A percentile compares a stretch with the other conserved stretches of the same genome.
Conservation (phyloP, 2,329 filamentous ascomycete genomes). For the Hypomyces perniciosus region DNA sequence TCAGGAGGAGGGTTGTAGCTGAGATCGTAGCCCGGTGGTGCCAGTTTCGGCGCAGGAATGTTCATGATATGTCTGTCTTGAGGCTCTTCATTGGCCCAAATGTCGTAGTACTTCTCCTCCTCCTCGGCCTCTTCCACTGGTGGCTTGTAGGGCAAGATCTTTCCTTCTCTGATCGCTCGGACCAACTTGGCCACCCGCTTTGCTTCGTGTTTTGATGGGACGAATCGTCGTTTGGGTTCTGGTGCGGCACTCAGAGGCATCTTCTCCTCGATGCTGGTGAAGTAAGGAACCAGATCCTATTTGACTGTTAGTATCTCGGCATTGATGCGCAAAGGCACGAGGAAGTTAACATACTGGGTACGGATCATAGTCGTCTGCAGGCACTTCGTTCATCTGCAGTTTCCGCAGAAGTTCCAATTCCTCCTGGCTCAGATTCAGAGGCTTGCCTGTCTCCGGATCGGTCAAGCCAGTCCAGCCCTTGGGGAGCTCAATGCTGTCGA, state of each 20-base stretch:
- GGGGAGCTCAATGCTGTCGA: slow-evolving; percentile 94
- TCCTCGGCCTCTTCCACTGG: slow-evolving; percentile 61
- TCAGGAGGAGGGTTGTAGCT: slow-evolving; percentile 95
- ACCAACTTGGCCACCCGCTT: slow-evolving; percentile 97
- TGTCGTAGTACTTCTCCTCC: slow-evolving; percentile 70
- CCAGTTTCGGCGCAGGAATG: slow-evolving; percentile 85
- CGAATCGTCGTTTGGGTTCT: slow-evolving; percentile 90
- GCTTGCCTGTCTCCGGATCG: slow-evolving; percentile 89
- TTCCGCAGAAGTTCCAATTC: slow-evolving; percentile 84
- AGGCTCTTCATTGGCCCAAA: slow-evolving; percentile 90
- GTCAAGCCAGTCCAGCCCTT: slow-evolving; percentile 97
- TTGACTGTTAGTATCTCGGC: neutral
- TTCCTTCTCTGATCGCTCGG: slow-evolving; percentile 87
- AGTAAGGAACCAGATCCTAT: slow-evolving; percentile 84
- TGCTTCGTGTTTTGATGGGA: slow-evolving; percentile 94
- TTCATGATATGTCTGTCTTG: slow-evolving; percentile 86
- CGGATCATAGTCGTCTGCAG: slow-evolving; percentile 83
- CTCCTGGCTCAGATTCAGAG: slow-evolving; percentile 77
- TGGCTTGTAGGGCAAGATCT: slow-evolving; percentile 84
- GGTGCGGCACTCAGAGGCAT: slow-evolving; percentile 95
- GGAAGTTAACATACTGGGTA: slow-evolving; percentile 60
- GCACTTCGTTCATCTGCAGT: slow-evolving; percentile 82
- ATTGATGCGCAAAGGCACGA: neutral
- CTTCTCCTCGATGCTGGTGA: slow-evolving; percentile 80
- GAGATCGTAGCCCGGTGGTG: slow-evolving; percentile 89